Evolutionary conservation across 2,329 filamentous ascomycete genomes (phyloP).

Genomic region (Sphaerostilbella broomeana): DNA sequence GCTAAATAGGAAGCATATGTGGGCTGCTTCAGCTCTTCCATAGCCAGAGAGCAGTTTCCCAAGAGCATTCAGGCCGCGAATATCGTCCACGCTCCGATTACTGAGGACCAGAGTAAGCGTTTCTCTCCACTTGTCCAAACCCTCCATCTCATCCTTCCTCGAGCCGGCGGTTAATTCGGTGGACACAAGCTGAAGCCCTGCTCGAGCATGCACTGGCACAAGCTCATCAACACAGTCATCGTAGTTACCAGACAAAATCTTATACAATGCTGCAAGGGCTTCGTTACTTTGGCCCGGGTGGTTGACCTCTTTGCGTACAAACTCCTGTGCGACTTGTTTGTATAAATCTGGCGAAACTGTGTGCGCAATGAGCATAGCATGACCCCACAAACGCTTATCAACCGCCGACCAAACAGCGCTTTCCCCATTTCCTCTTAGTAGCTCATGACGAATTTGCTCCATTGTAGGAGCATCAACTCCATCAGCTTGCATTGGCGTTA

Average conservation of each 20-base stretch:
- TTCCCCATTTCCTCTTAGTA: slow-evolving; percentile 77
- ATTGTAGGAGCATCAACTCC: slow-evolving; percentile 62
- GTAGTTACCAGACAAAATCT: slow-evolving; percentile 86
- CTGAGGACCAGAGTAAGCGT: slow-evolving; percentile 79
- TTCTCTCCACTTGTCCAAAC: slow-evolving; percentile 90
- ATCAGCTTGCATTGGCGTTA: slow-evolving; percentile 49
- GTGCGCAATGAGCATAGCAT: slow-evolving; percentile 83
- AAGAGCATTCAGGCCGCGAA: slow-evolving; percentile 68
- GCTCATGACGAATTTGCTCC: slow-evolving; percentile 63
- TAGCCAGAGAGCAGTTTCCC: slow-evolving; percentile 80
- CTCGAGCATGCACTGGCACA: slow-evolving; percentile 84
- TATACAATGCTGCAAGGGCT: slow-evolving; percentile 84
- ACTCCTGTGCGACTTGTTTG: slow-evolving; percentile 91
- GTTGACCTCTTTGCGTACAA: slow-evolving; percentile 91
- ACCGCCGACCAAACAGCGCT: slow-evolving; percentile 90
- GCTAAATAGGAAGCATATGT: slow-evolving; percentile 89
- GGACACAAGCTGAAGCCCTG: slow-evolving; percentile 84
- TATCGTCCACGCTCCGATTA: slow-evolving; percentile 78
- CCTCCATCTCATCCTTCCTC: slow-evolving; percentile 69
- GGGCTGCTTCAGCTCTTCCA: slow-evolving; percentile 81
- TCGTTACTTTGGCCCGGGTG: slow-evolving; percentile 72
- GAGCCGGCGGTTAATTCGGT: slow-evolving; percentile 56
- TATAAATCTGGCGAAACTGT: slow-evolving; percentile 75
- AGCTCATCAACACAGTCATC: slow-evolving; percentile 95
- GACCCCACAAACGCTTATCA: slow-evolving; percentile 91